Evolutionary conservation across 2,329 filamentous ascomycete genomes (phyloP).

Genomic region (Sporothrix globosa): DNA sequence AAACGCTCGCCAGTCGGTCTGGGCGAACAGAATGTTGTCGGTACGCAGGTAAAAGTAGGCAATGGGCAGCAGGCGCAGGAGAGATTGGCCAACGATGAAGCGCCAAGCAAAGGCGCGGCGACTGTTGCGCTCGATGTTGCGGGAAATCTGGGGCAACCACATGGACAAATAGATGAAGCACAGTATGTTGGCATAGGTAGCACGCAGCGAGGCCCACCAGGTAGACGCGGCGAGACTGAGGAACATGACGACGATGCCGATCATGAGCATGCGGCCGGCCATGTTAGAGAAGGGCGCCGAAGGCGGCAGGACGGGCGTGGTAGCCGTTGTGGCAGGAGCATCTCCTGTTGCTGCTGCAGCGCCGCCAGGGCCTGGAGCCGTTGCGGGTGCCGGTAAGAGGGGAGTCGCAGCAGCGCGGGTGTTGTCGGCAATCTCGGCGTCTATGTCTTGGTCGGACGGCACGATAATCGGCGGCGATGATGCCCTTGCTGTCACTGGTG

Average conservation of each 20-base stretch:
- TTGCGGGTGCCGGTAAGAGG: slow-evolving; percentile 35
- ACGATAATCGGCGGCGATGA: slow-evolving; percentile 55
- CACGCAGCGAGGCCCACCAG: slow-evolving; percentile 61
- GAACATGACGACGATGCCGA: slow-evolving; percentile 60
- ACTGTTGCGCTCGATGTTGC: slow-evolving; percentile 88
- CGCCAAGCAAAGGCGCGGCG: slow-evolving; percentile 89
- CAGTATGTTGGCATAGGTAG: slow-evolving; percentile 64
- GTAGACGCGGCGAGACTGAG: slow-evolving; percentile 62
- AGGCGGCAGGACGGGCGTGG: slow-evolving; percentile 38
- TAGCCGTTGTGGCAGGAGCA: slow-evolving; percentile 43
- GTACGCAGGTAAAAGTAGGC: slow-evolving; percentile 80
- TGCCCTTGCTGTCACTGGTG: background rate
- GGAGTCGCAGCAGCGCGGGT: slow-evolving; percentile 41
- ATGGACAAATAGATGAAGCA: slow-evolving; percentile 81
- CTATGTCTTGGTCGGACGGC: slow-evolving; percentile 66
- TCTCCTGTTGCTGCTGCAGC: slow-evolving; percentile 40
- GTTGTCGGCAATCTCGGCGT: slow-evolving; percentile 59
- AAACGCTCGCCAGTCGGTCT: slow-evolving; percentile 68
- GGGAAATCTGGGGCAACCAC: slow-evolving; percentile 89
- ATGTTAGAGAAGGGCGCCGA: slow-evolving; percentile 56
- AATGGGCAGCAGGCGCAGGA: slow-evolving; percentile 76
- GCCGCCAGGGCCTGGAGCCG: slow-evolving; percentile 37
- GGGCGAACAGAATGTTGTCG: slow-evolving; percentile 80
- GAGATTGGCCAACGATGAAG: slow-evolving; percentile 82
- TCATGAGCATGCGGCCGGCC: slow-evolving; percentile 60